Evolutionary conservation across 352 stramenopile genomes (phyloP), one percentile per base, ranked within the genome.

Genomic region (Phytopythium montanum): DNA sequence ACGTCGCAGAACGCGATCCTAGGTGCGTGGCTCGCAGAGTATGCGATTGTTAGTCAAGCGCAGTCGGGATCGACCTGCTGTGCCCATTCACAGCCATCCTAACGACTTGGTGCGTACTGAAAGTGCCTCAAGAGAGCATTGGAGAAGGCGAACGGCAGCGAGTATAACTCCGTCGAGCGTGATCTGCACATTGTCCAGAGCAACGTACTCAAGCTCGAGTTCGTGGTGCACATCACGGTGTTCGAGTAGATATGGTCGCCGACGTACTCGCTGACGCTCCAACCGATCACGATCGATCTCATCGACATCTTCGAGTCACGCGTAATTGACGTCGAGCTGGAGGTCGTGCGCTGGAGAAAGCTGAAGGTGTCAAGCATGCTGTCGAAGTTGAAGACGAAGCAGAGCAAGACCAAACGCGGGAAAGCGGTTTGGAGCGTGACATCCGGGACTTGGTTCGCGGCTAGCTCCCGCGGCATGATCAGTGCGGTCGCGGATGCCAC

Each of bases 51-150:
- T 34, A 26, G 25, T 26, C 19, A 19, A 16, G n/a, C 19, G 29
- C 8, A 14, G n/a, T 36, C 29, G 12, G 31, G 7, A 36, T 12
- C 1, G 21, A 28, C 19, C 18, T 8, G 5, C 31, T n/a, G 26
- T 33, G 34, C 8, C 1, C 21, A 36, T 12, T 36, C 31, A 36
- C 31, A 10, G 12, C 31, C 5, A 36, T 10, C 5, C 6, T 44
- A 56, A 42, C 9, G 6, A 6, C 16, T 1, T 56, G n/a, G 14
- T 49, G 42, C n/a, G 44, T 5, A 9, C 7, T 34, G 6, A 8
- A 3, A 56, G 51, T 56, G 51, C 33, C 46, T 56, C 51, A 39
- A 56, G 19, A 26, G 16, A 28, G 51, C 51, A n/a, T 34, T 56
- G 25, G 51, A 56, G 38, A 51, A 31, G 25, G 18, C 21, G 4